Base-by-base conservation (phyloP, 208 protist genomes). In the Porcisia hertigi region DNA sequence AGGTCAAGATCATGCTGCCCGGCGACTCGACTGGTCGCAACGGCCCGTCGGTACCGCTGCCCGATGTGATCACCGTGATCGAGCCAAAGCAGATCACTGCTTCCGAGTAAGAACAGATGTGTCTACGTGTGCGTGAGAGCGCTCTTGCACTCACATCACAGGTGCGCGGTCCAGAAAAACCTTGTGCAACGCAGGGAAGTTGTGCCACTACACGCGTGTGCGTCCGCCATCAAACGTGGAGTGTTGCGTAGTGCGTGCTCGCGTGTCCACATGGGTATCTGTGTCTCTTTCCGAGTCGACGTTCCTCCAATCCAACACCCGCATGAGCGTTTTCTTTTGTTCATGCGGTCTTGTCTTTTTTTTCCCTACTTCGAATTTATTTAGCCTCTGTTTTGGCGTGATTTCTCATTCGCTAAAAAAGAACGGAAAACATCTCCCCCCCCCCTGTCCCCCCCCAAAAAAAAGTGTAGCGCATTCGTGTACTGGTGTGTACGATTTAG, bases 1-100 rank as follows among this genome's bases (percentile, higher is more conserved):
- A 98, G 81, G 98, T 99, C 76, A 97, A 96, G 81, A 99, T 99
- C 87, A 99, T 99, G 99, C 92, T 99, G 18, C 98, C 99, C 34
- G 83, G 78, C 60, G 98, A 99, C 83, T 87, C 94, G 71, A 85
- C 75, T 70, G 92, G 95, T 79, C 80, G 60, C 80, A 79, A 71
- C 71, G 89, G 84, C 25, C 76, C 83, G 63, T 79, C 85, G 53
- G 84, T 94, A 81, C 62, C 75, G 65, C 88, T 96, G 64, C 92
- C 92, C 66, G 92, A 96, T 80, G 88, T 93, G 41, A 88, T 96
- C 84, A 94, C 88, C 67, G 85, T 96, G 62, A 81, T 92, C 71
- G 89, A 94, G 80, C 90, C 86, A 59, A 91, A 93, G 85, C 78
- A 70, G 67, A 86, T 86, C 77, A 73, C 72, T 16, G 83, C 80